Evolutionary conservation across 805 yeast species (phyloP).

Genomic region (Schizosaccharomyces octosporus): DNA sequence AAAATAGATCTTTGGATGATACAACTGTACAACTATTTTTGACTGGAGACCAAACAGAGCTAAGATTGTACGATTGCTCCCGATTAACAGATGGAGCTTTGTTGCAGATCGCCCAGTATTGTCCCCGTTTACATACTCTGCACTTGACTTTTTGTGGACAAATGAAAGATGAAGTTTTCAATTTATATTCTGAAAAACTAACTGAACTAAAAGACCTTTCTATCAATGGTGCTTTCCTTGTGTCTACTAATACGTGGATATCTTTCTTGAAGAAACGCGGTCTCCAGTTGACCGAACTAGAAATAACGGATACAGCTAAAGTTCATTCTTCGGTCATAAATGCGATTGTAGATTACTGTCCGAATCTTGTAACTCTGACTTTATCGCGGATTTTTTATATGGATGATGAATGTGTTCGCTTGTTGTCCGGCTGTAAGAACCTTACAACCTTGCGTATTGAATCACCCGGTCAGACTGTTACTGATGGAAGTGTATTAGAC

Average conservation of each 20-base stretch:
- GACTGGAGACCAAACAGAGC: constrained; percentile 26
- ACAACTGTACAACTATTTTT: constrained; percentile 52
- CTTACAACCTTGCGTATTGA: constrained; percentile 28
- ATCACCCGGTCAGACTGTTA: constrained; percentile 27
- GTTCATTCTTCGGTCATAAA: constrained; percentile 43
- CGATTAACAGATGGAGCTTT: constrained; percentile 38
- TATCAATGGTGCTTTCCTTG: constrained; percentile 78
- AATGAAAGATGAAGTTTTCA: constrained; percentile 49
- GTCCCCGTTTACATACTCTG: constrained; percentile 45
- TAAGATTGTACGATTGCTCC: constrained; percentile 87
- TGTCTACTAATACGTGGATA: constrained; percentile 56
- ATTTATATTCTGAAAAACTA: constrained; percentile 37
- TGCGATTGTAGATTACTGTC: constrained; percentile 33
- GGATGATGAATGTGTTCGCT: constrained; percentile 33
- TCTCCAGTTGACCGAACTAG: constrained; percentile 29
- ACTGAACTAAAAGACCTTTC: constrained; percentile 27
- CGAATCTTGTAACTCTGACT: constrained; percentile 28
- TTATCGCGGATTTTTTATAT: constrained; percentile 55
- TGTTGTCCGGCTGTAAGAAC: constrained; percentile 26
- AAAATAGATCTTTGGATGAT: constrained; percentile 57
- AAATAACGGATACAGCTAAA: constrained; percentile 61
- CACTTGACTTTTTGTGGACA: constrained; percentile 84
- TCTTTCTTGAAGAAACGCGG: constrained; percentile 39
- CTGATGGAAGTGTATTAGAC: constrained; percentile 24
- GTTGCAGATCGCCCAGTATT: constrained; percentile 45